Base-by-base conservation (phyloP, 768 basidiomycete genomes). In the Ramaria rubella region DNA sequence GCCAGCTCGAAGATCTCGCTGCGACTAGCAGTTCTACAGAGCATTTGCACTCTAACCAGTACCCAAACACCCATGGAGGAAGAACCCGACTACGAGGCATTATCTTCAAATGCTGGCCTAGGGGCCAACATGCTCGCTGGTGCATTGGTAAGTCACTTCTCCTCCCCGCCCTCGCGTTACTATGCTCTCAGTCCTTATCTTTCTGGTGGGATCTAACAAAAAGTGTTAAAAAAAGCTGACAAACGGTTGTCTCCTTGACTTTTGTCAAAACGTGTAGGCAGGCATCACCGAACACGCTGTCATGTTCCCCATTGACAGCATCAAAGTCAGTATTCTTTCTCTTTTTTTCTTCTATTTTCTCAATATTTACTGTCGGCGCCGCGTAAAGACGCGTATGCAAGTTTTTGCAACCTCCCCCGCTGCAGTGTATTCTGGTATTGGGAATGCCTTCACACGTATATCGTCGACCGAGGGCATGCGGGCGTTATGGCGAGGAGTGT, bases 201-300 rank as follows among this genome's bases (percentile, higher is more conserved):
- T 48, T 48, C 29, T 48, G 2, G 2, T 8, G 26, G 12, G 17
- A 26, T 48, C 9, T 48, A n/a, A n/a, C n/a, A n/a, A n/a, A n/a
- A n/a, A 48, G 27, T 17, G 17, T 9, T 38, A 5, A 27, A 38
- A 36, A 24, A 34, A 57, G 9, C 54, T 38, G 9, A 21, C 30
- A 14, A 24, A 19, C 38, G n/a, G 27, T 24, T 21, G 33, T 30
- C 21, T 27, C 44, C 12, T 40, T 49, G 29, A 21, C 29, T 27
- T 23, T n/a, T 49, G 27, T 44, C 38, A 30, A 38, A 4, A 42
- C 27, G 3, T 54, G 24, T 68, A 95, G 94, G 96, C 96, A 64
- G 96, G 96, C 59, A 98, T 99, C 64, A 94, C 94, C 53, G 96
- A 99, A 70, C 96, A 99, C 74, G 90, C 94, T 29, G 93, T 96